Base-by-base conservation (phyloP, 805 yeast genomes). In the Starmerella cellae region DNA sequence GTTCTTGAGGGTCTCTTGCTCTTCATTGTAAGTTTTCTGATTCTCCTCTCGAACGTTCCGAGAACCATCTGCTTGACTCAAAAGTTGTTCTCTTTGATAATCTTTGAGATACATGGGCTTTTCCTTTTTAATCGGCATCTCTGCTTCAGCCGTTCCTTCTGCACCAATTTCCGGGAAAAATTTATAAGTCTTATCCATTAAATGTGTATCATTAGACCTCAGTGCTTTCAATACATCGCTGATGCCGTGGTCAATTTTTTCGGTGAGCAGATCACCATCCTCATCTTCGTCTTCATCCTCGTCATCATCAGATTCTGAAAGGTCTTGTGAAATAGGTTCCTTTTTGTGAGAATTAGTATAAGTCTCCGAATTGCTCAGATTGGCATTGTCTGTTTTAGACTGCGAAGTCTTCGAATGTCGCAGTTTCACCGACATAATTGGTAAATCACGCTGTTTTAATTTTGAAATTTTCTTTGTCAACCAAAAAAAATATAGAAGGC, bases 81-180 rank as follows among this genome's bases (percentile, higher is more conserved):
- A 64, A 28, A 87, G 61, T 51, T 76, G 80, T 75, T 75, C 74
- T 59, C 97, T 71, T 58, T 91, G 96, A 56, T 87, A 91, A 60
- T 91, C 98, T 53, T 87, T 85, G 60, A 91, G 71, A 59, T 79
- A 83, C 43, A 91, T 67, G 9, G 97, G 95, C 57, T 82, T 82
- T 11, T 71, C 68, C 18, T 30, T 17, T 18, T 37, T 68, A 24
- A 31, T 31, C 14, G 39, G 36, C 14, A 17, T 35, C 11, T 37
- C 26, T n/a, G 44, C 30, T 18, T 36, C 48, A 1, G 37, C 43
- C 1, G 46, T 59, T 3, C 50, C 61, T 18, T 67, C 67, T 3
- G 61, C 64, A 19, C 70, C 77, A 3, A 77, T 70, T 18, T 78
- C 81, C 3, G 77, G 79, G 60, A 82, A 88, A 56, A 91, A 91